phyloP scores from a whole-genome alignment of 2,329 filamentous ascomycete species.

The Neonectria coccinea region DNA sequence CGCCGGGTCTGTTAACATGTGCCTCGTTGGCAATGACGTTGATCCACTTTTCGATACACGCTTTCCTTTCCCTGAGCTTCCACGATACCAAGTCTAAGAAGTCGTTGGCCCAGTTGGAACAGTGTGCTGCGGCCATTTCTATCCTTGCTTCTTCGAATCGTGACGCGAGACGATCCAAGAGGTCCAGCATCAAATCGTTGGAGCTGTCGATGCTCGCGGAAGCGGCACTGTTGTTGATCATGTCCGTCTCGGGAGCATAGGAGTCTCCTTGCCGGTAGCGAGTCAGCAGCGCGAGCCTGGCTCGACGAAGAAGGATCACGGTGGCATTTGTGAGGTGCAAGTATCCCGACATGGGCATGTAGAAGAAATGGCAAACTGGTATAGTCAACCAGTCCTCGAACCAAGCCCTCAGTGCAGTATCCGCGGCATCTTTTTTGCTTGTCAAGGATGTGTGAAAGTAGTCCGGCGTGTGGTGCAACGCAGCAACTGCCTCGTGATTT shows the following conservation, averaged over 20 bases:
- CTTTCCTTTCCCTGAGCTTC: neutral
- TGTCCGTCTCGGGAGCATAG: too few species aligned
- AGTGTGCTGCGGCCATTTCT: constrained; percentile 23
- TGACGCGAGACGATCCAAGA: constrained; percentile 18
- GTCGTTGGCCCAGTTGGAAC: constrained; percentile 23
- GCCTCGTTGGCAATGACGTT: neutral
- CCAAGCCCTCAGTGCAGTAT: constrained; percentile 21
- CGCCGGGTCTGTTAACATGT: too few species aligned
- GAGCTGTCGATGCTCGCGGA: constrained; percentile 4
- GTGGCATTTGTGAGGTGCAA: constrained; percentile 20
- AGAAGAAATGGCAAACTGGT: constrained; percentile 18
- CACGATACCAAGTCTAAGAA: constrained; percentile 21
- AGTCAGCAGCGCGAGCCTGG: constrained; percentile 8
- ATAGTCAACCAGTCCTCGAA: constrained; percentile 28
- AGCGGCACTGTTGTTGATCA: neutral
- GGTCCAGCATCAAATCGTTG: constrained; percentile 18
- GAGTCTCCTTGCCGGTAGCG: neutral
- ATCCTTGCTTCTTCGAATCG: constrained; percentile 25
- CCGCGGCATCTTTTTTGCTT: neutral
- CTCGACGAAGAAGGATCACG: constrained; percentile 18
- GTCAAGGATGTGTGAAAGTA: too few species aligned
- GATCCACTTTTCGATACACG: constrained; percentile 2
- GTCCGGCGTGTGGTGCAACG: too few species aligned
- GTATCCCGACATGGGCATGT: constrained; percentile 24
- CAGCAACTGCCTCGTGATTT: too few species aligned